These are phyloP conservation scores for Silene noctiflora DNA, from an alignment of 179 eudicot genomes.

Conservation along the genomic window DNA sequence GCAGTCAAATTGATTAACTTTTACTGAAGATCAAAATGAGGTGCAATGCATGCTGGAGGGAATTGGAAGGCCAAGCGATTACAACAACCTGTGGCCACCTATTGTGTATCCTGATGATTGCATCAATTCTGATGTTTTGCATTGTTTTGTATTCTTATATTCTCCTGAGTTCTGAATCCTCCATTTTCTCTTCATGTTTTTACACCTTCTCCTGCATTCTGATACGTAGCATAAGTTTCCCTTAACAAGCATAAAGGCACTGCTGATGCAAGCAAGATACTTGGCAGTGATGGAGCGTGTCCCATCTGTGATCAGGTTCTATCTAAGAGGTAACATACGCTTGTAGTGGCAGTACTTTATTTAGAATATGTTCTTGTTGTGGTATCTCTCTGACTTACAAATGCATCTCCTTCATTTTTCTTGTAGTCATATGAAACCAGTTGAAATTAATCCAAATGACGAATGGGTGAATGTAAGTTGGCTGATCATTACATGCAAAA, in stretches of 20 bases:
- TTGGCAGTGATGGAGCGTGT: slow-evolving; percentile 81
- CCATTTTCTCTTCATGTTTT: slow-evolving; percentile 11
- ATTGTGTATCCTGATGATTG: slow-evolving; percentile 60
- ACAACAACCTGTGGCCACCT: slow-evolving; percentile 84
- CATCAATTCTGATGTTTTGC: not conserved
- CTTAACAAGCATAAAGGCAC: slow-evolving; percentile 66
- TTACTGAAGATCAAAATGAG: slow-evolving; percentile 59
- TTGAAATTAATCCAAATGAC: slow-evolving; percentile 82
- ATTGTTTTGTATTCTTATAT: not conserved
- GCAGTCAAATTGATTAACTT: slow-evolving; percentile 17
- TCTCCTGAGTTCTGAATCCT: not conserved
- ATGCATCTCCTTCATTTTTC: slow-evolving; percentile 13
- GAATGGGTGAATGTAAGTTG: slow-evolving; percentile 87
- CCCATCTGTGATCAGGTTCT: slow-evolving; percentile 94
- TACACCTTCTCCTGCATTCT: slow-evolving; percentile 11
- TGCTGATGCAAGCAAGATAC: slow-evolving; percentile 85
- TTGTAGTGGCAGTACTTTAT: slow-evolving; percentile 10
- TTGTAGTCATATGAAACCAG: slow-evolving; percentile 87
- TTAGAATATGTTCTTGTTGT: not conserved
- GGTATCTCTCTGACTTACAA: not conserved
- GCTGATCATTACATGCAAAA: not conserved
- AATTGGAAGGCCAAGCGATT: slow-evolving; percentile 76
- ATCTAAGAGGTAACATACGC: slow-evolving; percentile 63
- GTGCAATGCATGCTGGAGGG: slow-evolving; percentile 94
- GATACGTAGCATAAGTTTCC: slow-evolving; percentile 23